Percentiles rank a stretch among this genome's conserved stretches.
Evolutionary conservation across 768 basidiomycete genomes (phyloP).

Genomic region (Russula dissimulans): DNA sequence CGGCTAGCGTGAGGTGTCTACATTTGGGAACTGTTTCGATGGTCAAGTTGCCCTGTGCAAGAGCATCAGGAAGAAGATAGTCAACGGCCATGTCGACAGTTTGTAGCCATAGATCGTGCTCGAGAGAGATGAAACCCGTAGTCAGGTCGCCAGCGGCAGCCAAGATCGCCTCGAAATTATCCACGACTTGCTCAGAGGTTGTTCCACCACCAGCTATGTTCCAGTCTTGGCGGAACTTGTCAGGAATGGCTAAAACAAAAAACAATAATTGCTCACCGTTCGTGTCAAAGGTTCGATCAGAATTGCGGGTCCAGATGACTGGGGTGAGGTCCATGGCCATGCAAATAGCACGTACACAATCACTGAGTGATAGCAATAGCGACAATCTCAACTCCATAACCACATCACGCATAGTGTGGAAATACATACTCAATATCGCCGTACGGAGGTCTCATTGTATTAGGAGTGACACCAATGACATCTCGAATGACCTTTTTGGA

Average conservation of each 20-base stretch:
- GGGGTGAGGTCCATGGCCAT: slow-evolving; percentile 75
- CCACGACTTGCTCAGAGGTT: slow-evolving; percentile 48
- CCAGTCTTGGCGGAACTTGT: slow-evolving; percentile 45
- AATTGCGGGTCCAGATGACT: slow-evolving; percentile 74
- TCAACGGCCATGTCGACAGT: slow-evolving; percentile 78
- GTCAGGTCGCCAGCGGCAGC: slow-evolving; percentile 45
- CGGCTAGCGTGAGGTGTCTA: slow-evolving; percentile 42
- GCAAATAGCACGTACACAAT: slow-evolving; percentile 80
- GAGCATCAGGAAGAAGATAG: slow-evolving; percentile 75
- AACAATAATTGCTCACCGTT: slow-evolving; percentile 34
- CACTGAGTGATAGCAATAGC: slow-evolving; percentile 32
- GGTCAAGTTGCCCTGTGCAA: slow-evolving; percentile 55
- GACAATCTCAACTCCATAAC: not conserved
- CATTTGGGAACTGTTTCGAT: slow-evolving; percentile 69
- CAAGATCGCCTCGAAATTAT: slow-evolving; percentile 69
- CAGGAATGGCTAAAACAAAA: slow-evolving; percentile 2
- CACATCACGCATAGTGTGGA: not conserved
- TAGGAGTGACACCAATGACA: slow-evolving; percentile 67
- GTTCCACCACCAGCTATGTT: slow-evolving; percentile 61
- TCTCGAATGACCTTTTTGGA: slow-evolving; percentile 78
- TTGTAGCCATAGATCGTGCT: slow-evolving; percentile 81
- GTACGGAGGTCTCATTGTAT: slow-evolving; percentile 73
- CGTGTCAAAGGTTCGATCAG: slow-evolving; percentile 60
- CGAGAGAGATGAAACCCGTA: slow-evolving; percentile 84
- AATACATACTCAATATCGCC: slow-evolving; percentile 62